Base-by-base conservation (phyloP, 495 filamentous ascomycete genomes). In the Penicillium goetzii region DNA sequence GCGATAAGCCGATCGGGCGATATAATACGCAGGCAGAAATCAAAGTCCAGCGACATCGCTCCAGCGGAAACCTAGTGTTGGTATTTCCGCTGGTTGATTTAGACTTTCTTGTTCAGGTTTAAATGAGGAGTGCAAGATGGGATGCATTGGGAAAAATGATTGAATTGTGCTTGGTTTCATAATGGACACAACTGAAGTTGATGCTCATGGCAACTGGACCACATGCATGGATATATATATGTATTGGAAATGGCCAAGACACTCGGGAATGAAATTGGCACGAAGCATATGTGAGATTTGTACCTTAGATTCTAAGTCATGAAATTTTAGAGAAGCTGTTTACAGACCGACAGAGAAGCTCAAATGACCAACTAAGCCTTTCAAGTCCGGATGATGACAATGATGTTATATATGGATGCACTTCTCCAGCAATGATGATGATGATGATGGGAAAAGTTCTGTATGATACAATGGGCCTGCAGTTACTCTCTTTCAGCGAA, bases 401-500 rank as follows among this genome's bases (percentile, higher is more conserved):
- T 25, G 21, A 47, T 23, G n/a, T 9, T 47, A 47, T 47, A 47
- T 25, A 25, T 47, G 43, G 5, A 32, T n/a, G n/a, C 40, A 43
- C 17, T 43, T 19, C 1, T 43, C n/a, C 8, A 8, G n/a, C 1
- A 21, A 43, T 19, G n/a, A 43, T n/a, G 8, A 43, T 23, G 14
- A 15, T 17, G 10, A 40, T 40, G 36, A 34, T 34, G 33, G 10
- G 5, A 11, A 11, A 34, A 8, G 40, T 21, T 19, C 23, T 47
- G 8, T 49, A 30, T 32, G 17, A 53, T 59, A n/a, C 34, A 56
- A 41, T 21, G 12, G 11, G n/a, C 59, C 17, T 40, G 45, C 32
- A 41, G 26, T 54, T 21, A 0, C 4, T 17, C n/a, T 33, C 28
- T 10, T 56, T 9, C 33, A 4, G 17, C 4, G 38, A 28, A 52